Conservation (phyloP, 2,329 filamentous ascomycete genomes). For the Hypocrella siamensis region DNA sequence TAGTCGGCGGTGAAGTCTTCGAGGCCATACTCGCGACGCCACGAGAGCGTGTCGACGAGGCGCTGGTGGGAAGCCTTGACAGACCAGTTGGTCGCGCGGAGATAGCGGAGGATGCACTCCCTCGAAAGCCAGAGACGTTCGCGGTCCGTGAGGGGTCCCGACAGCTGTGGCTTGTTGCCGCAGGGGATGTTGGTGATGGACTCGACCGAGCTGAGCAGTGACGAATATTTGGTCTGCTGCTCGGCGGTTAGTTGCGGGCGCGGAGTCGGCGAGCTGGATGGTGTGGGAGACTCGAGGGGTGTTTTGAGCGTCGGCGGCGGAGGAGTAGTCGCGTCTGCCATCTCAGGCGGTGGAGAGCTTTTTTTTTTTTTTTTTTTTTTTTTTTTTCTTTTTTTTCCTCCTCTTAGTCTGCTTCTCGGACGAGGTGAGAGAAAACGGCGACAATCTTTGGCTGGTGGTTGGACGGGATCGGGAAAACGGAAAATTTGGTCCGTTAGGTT, state of each 20-base stretch:
- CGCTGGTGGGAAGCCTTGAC: conserved; percentile 61
- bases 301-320: conserved; percentile 22
- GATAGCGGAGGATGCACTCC: conserved; percentile 84
- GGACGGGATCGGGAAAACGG: no score
- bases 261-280: conserved; percentile 39
- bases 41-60: conserved; percentile 65
- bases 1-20: conserved; percentile 68
- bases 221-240: conserved; percentile 68
- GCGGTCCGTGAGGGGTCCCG: conserved; percentile 53
- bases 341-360: not conserved
- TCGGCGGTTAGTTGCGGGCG: conserved; percentile 52
- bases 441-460: no score
- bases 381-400: no score
- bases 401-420: no score
- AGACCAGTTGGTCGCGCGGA: conserved; percentile 87
- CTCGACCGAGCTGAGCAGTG: conserved; percentile 54
- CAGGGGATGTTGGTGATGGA: conserved; percentile 50
- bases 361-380: not conserved
- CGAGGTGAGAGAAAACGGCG: no score
- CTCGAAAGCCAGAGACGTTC: conserved; percentile 85
- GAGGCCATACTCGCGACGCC: conserved; percentile 83
- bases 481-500: no score
- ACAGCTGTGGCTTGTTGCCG: conserved; percentile 39
- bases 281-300: conserved; percentile 41
- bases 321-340: not conserved